A percentile compares a stretch with the other conserved stretches of the same genome.
Conservation (phyloP, 2,329 filamentous ascomycete genomes). For the Elsinoe batatas region DNA sequence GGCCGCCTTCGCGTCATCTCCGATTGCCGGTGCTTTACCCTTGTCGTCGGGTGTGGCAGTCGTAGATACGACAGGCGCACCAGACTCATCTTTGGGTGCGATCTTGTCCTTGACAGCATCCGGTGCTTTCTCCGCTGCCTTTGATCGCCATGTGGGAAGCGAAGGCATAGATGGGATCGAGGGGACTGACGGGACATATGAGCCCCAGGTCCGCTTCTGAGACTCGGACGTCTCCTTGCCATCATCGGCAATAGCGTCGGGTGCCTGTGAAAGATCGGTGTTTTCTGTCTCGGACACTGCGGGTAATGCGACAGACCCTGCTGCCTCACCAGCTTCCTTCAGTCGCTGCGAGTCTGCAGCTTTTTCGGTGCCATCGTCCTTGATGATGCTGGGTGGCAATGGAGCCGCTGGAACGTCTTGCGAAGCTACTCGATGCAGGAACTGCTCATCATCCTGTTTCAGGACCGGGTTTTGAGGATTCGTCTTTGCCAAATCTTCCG, state of each 20-base stretch:
- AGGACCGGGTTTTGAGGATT: slow-evolving; percentile 38
- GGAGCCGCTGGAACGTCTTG: slow-evolving; percentile 35
- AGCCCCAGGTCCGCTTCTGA: slow-evolving; percentile 29
- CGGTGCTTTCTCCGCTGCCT: slow-evolving; percentile 20
- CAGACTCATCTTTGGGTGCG: background rate
- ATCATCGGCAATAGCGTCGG: slow-evolving; percentile 11
- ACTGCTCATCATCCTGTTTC: slow-evolving; percentile 52
- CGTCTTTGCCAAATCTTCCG: slow-evolving; percentile 26
- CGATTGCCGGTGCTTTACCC: background rate
- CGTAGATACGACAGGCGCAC: background rate
- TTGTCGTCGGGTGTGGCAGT: background rate
- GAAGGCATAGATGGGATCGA: slow-evolving; percentile 14
- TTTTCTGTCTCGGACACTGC: slow-evolving; percentile 23
- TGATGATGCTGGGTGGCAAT: slow-evolving; percentile 29
- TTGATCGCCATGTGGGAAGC: slow-evolving; percentile 19
- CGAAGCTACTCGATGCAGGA: slow-evolving; percentile 43
- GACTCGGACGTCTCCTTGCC: slow-evolving; percentile 25
- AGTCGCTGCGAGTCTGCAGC: slow-evolving; percentile 17
- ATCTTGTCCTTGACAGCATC: slow-evolving; percentile 4
- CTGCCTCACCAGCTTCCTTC: slow-evolving; percentile 18
- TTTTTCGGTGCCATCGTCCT: slow-evolving; percentile 28
- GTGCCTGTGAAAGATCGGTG: slow-evolving; percentile 17
- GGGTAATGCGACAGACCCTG: slow-evolving; percentile 14
- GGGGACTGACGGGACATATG: slow-evolving; percentile 23
- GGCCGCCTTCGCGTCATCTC: slow-evolving; percentile 29